Base-by-base conservation (phyloP, 768 basidiomycete species). In the Ramaria sp. region DNA sequence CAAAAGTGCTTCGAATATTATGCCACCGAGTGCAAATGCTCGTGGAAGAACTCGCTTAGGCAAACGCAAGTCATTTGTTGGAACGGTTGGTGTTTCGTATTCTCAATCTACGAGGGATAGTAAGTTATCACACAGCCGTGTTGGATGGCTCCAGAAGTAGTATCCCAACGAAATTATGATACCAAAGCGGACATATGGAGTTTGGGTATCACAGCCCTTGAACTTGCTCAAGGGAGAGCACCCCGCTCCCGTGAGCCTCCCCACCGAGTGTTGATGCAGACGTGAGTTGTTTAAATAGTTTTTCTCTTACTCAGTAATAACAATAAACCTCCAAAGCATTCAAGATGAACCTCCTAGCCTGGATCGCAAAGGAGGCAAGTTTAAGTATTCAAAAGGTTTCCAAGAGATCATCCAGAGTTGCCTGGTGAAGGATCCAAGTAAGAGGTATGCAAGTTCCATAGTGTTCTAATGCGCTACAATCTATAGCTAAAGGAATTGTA, bases 141-240 rank as follows among this genome's bases (percentile, higher is more conserved):
- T 65, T 96, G 90, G 90, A 97, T 96, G 93, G 90, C 94, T 0
- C 94, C 94, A 1, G 94, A 97, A 61, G 77, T 96, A 22, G 88
- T 97, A 45, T 78, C 85, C 60, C 87, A 91, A 48, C 78, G 78
- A 60, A 78, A 80, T 53, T 95, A 94, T 65, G 91, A 94, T 64
- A 77, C 82, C 12, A 78, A 83, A 59, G 90, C 90, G 18, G 94
- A 97, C 64, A 93, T 97, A 56, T 97, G 93, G 92, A 92, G 88
- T 56, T 88, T 96, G 65, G 94, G 90, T 12, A 93, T 97, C 56
- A 95, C 92, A n/a, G 86, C 92, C 15, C 70, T 96, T 44, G 94
- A 96, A 65, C 73, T 97, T 30, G 77, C 88, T 0, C 83, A 89
- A 62, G 94, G 94, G 0, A 79, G 84, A 5, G 88, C 92, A 1